Base-by-base conservation (phyloP, 2,329 filamentous ascomycete genomes). In the Rhytidhysteron rufulum region DNA sequence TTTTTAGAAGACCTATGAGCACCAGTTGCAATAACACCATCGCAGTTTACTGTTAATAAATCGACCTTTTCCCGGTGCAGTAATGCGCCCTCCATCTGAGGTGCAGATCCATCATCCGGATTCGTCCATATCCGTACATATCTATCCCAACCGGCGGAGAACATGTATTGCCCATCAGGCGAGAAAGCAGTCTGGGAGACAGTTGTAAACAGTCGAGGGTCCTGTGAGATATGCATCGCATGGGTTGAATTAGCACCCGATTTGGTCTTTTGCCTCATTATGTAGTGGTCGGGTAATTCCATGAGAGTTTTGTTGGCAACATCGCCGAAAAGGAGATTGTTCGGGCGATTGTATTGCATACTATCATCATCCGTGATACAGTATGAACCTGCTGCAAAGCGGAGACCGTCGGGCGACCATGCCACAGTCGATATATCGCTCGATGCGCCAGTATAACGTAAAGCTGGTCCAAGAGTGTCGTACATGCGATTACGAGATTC, bases 311-410 rank as follows among this genome's bases (percentile, higher is more conserved):
- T 69, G 1, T 51, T 49, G 1, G 53, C 46, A 3, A 70, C 45
- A 44, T 77, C 63, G 1, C 79, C 79, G 25, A 78, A 55, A 1
- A 82, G 51, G 1, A 82, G 61, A 48, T 82, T 82, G 43, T 78
- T 75, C 0, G 69, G 65, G 29, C 74, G 64, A 42, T 83, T 83
- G 51, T 83, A 83, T 30, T 78, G 72, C 71, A 79, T 77, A n/a
- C 72, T 77, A 33, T 71, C 62, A 3, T 66, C 55, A 47, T 82
- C 78, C 3, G 71, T 71, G 4, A 78, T 71, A 21, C 78, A 73
- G 5, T 77, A 73, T 4, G 78, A 74, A 2, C 78, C 79, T 8
- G 73, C 77, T 20, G 74, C 77, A 50, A 82, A 83, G 3, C 51
- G 62, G 2, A 68, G 67, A 2, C 77, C 74, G 54, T 78, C 67